Conservation (phyloP, 177 flowering plant genomes). For the Vitis hybrid region DNA sequence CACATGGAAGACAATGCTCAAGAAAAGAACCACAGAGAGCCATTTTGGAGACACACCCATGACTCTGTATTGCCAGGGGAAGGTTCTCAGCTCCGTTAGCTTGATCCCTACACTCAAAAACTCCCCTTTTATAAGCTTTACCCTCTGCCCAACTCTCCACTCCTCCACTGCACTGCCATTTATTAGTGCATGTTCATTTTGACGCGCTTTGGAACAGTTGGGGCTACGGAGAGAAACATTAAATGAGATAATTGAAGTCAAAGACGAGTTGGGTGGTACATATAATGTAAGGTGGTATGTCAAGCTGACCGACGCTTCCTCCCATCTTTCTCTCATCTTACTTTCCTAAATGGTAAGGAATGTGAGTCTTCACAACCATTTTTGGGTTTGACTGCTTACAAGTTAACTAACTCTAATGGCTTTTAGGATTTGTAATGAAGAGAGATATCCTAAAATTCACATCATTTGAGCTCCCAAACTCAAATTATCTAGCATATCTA, state of each 20-base stretch:
- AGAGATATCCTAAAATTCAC: too few relatives aligned
- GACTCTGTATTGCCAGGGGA: not conserved
- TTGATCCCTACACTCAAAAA: not conserved
- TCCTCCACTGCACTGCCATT: conserved; percentile 7
- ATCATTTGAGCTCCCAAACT: too few relatives aligned
- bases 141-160: not conserved
- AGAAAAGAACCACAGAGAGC: conserved; percentile 18
- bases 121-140: conserved; percentile 17
- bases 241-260: conserved; percentile 11
- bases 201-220: conserved; percentile 23
- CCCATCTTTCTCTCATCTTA: too few relatives aligned
- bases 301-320: too few relatives aligned
- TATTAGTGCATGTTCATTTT: conserved; percentile 11
- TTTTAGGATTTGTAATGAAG: too few relatives aligned
- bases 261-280: not conserved
- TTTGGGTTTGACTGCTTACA: too few relatives aligned
- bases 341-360: too few relatives aligned
- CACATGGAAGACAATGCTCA: conserved; percentile 27
- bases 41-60: conserved; percentile 30
- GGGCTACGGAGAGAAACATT: conserved; percentile 20
- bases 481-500: too few relatives aligned
- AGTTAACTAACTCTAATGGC: too few relatives aligned
- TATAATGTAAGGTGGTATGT: too few relatives aligned
- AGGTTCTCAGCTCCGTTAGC: not conserved
- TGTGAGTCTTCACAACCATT: too few relatives aligned